Evolutionary conservation across 768 basidiomycete species (phyloP).

Genomic region (Leccinum variicolor): DNA sequence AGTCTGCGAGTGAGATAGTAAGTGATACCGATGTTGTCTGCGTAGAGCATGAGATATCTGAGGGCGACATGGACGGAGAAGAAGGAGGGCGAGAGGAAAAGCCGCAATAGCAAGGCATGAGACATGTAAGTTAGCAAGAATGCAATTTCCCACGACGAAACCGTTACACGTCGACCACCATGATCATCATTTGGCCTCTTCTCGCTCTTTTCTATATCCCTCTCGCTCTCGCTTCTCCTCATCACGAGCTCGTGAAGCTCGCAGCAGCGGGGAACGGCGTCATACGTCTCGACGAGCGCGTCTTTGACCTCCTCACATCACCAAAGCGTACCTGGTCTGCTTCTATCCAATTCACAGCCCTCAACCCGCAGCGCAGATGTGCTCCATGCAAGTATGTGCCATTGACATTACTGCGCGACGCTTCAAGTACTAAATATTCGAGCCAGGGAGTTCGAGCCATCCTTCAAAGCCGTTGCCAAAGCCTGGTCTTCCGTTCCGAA

Average conservation of each 20-base stretch:
- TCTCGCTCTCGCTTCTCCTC: conserved; percentile 30
- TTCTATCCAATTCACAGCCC: conserved; percentile 85
- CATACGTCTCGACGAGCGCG: conserved; percentile 71
- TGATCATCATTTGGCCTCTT: conserved; percentile 13
- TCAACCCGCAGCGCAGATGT: conserved; percentile 79
- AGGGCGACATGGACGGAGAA: conserved; percentile 94
- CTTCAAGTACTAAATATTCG: not conserved
- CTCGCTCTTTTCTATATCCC: conserved; percentile 34
- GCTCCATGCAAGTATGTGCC: conserved; percentile 82
- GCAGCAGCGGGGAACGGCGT: conserved; percentile 73
- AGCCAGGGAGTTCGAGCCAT: conserved; percentile 78
- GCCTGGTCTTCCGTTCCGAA: conserved; percentile 70
- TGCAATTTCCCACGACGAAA: conserved; percentile 16
- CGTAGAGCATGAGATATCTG: conserved; percentile 76
- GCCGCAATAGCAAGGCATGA: conserved; percentile 84
- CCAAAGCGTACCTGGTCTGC: conserved; percentile 83
- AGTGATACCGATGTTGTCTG: conserved; percentile 88
- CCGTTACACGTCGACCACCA: conserved; percentile 2
- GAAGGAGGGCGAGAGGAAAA: conserved; percentile 89
- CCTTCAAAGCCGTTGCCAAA: conserved; percentile 76
- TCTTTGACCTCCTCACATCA: conserved; percentile 74
- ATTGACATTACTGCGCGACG: not conserved
- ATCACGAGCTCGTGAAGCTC: conserved; percentile 63
- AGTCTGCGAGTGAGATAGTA: conserved; percentile 84
- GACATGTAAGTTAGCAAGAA: conserved; percentile 32